phyloP scores from a whole-genome alignment of 371 early-diverging fungal genomes.

The Circinella umbellata region DNA sequence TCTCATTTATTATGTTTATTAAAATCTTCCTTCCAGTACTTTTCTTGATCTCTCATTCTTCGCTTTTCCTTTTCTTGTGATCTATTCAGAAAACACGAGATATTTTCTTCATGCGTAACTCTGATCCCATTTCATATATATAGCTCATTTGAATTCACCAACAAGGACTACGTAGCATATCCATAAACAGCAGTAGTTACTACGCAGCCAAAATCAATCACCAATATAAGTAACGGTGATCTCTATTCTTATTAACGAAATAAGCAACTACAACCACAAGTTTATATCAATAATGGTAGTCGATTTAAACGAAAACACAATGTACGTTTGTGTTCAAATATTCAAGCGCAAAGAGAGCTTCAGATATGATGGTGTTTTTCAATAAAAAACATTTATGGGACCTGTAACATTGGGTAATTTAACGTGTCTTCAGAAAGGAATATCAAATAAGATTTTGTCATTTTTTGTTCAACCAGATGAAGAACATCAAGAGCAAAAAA shows the following conservation, averaged over 20 bases:
- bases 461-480: constrained; percentile 2
- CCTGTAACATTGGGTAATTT: constrained; percentile 20
- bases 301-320: background rate
- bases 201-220: background rate
- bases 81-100: too few species aligned
- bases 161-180: background rate
- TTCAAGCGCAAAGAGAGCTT: background rate
- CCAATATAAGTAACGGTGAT: background rate
- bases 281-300: background rate
- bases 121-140: background rate
- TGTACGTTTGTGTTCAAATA: constrained; percentile 11
- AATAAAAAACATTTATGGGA: background rate
- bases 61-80: background rate
- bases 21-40: background rate
- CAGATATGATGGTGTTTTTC: background rate
- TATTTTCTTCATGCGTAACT: background rate
- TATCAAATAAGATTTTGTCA: constrained; percentile 21
- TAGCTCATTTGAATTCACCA: background rate
- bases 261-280: background rate
- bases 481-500: background rate
- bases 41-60: constrained; percentile 2
- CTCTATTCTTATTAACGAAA: background rate
- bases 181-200: constrained; percentile 7
- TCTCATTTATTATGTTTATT: background rate
- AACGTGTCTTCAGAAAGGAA: constrained; percentile 28